A percentile compares a stretch with the other conserved stretches of the same genome.
These are phyloP conservation scores for Phaeosphaeriaceae sp. DNA, from an alignment of 2,329 filamentous ascomycete species.

Conservation along the genomic window DNA sequence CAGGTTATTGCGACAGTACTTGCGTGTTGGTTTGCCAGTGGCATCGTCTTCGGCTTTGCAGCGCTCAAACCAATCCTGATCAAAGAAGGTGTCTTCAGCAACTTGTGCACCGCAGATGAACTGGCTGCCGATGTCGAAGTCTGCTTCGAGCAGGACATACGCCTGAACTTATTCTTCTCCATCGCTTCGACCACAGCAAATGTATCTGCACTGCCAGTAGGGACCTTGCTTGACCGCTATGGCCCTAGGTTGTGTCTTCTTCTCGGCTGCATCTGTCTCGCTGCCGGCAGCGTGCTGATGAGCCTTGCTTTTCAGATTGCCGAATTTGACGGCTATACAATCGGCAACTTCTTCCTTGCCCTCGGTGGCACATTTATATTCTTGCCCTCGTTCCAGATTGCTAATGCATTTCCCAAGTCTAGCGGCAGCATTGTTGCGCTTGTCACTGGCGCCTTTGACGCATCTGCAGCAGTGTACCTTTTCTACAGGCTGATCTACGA, in stretches of 20 bases:
- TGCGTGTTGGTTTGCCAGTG: conserved; percentile 49
- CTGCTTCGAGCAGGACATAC: conserved; percentile 49
- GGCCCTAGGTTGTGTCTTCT: conserved; percentile 43
- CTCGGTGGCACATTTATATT: conserved; percentile 83
- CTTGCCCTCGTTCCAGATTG: conserved; percentile 83
- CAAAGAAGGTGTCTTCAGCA: conserved; percentile 47
- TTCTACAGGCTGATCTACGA: conserved; percentile 76
- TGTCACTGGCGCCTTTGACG: conserved; percentile 82
- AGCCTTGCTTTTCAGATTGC: conserved; percentile 46
- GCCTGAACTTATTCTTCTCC: conserved; percentile 49
- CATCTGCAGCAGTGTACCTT: conserved; percentile 79
- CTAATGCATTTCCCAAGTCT: conserved; percentile 79
- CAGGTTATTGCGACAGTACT: conserved; percentile 46
- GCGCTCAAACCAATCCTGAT: conserved; percentile 51
- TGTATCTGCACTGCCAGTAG: conserved; percentile 47
- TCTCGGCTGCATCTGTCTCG: conserved; percentile 40
- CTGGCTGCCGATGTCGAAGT: conserved; percentile 41
- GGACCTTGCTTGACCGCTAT: conserved; percentile 47
- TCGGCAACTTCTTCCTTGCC: conserved; percentile 77
- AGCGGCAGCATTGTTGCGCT: conserved; percentile 82
- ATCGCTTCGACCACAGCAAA: conserved; percentile 48
- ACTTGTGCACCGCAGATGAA: conserved; percentile 46
- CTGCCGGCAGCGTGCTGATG: conserved; percentile 45
- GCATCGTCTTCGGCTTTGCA: conserved; percentile 51
- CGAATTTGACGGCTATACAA: conserved; percentile 60